A percentile compares a stretch with the other conserved stretches of the same genome.
Conservation (phyloP, 768 basidiomycete genomes). For the Termitomyces sp. region DNA sequence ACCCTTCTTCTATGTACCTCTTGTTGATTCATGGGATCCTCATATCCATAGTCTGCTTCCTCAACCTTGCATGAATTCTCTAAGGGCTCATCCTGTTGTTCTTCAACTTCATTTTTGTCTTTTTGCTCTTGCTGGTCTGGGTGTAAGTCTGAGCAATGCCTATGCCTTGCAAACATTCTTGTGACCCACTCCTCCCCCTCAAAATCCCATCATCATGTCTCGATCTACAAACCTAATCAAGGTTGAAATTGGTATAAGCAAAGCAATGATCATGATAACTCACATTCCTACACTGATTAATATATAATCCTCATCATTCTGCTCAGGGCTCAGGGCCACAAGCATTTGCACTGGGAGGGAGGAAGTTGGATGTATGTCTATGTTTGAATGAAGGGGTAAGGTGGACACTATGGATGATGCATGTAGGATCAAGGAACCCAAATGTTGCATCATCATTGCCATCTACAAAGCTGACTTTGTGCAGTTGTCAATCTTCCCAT, state of each 20-base stretch:
- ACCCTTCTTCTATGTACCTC: too few species aligned
- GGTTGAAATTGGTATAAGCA: too few species aligned
- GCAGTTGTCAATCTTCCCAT: conserved; percentile 22
- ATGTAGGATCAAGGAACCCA: conserved; percentile 38
- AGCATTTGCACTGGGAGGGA: background rate
- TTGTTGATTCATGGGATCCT: too few species aligned
- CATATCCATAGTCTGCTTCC: background rate
- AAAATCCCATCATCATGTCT: background rate
- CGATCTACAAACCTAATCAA: background rate
- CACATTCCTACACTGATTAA: background rate
- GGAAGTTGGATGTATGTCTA: background rate
- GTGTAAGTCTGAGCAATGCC: too few species aligned
- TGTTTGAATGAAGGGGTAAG: background rate
- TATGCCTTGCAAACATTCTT: background rate
- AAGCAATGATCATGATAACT: background rate
- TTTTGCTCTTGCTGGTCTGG: too few species aligned
- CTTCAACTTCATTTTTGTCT: too few species aligned
- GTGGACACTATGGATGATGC: conserved; percentile 27
- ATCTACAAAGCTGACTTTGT: conserved; percentile 32
- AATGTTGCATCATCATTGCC: conserved; percentile 24
- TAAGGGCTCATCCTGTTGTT: too few species aligned
- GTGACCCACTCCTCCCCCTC: background rate
- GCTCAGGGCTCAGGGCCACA: background rate
- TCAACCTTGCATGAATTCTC: too few species aligned
- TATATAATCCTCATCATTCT: background rate